Conservation (phyloP, 1,139 yeast species). For the Kurtzmaniella quercitrusa region DNA sequence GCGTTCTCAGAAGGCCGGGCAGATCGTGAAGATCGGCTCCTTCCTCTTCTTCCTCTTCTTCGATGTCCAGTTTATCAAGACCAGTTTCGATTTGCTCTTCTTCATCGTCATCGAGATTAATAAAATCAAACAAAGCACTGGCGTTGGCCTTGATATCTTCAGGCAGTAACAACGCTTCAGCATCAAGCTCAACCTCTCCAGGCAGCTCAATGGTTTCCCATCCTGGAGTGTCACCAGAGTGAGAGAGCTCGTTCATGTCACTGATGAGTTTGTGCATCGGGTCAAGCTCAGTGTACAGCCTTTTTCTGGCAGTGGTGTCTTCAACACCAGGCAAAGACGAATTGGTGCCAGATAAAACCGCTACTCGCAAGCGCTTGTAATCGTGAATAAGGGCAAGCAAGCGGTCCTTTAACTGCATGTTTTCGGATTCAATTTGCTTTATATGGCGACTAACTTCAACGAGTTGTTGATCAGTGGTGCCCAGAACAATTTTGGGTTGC, state of each 20-base stretch:
- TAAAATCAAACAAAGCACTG: slow-evolving; percentile 2
- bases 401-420: slow-evolving; percentile 31
- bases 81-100: slow-evolving; percentile 13
- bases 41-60: slow-evolving; percentile 26
- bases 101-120: slow-evolving; percentile 4
- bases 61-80: slow-evolving; percentile 13
- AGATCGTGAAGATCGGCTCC: slow-evolving; percentile 19
- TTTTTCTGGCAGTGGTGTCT: slow-evolving; percentile 17
- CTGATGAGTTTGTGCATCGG: slow-evolving; percentile 23
- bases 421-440: slow-evolving; percentile 30
- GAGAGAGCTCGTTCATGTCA: slow-evolving; percentile 25
- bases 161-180: slow-evolving; percentile 4
- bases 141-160: slow-evolving; percentile 3
- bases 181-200: slow-evolving; percentile 6
- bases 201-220: slow-evolving; percentile 4
- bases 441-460: slow-evolving; percentile 18
- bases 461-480: slow-evolving; percentile 1
- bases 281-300: slow-evolving; percentile 27
- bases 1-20: slow-evolving; percentile 35
- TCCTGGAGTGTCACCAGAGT: slow-evolving; percentile 11
- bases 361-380: slow-evolving; percentile 34
- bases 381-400: slow-evolving; percentile 39
- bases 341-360: slow-evolving; percentile 16
- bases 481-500: slow-evolving; percentile 1
- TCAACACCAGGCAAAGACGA: neutral